Evolutionary conservation across 2,329 filamentous ascomycete species (phyloP).

Genomic region (Seiridium cupressi): DNA sequence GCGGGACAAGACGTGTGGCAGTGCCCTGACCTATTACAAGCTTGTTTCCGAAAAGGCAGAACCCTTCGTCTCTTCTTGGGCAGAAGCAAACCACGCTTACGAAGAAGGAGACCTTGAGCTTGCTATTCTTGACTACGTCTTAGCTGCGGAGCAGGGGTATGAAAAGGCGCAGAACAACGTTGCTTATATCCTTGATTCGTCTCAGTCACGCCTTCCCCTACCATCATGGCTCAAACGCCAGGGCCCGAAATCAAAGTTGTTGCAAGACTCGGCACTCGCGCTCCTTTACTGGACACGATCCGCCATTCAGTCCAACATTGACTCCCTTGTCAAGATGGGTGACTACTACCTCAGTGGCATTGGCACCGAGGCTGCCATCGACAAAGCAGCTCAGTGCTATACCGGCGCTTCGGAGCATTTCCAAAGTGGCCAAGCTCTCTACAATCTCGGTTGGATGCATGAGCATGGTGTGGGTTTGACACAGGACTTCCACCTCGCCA

Average conservation of each 20-base stretch:
- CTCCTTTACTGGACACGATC: constrained; percentile 95
- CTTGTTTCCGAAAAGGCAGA: constrained; percentile 73
- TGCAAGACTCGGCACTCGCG: constrained; percentile 61
- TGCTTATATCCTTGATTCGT: constrained; percentile 78
- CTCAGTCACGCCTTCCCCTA: constrained; percentile 59
- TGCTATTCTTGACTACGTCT: constrained; percentile 77
- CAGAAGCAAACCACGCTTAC: constrained; percentile 80
- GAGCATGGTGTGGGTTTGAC: constrained; percentile 91
- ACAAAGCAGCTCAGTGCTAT: constrained; percentile 92
- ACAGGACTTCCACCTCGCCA: constrained; percentile 96
- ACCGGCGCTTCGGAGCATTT: constrained; percentile 87
- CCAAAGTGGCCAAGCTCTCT: constrained; percentile 90
- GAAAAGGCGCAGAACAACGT: constrained; percentile 89
- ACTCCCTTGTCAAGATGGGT: constrained; percentile 95
- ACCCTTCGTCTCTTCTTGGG: constrained; percentile 72
- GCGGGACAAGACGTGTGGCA: constrained; percentile 72
- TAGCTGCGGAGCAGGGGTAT: constrained; percentile 90
- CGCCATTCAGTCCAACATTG: constrained; percentile 87
- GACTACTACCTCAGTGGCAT: constrained; percentile 91
- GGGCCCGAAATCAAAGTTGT: constrained; percentile 32
- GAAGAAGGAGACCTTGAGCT: constrained; percentile 75
- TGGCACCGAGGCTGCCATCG: constrained; percentile 67
- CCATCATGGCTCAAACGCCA: constrained; percentile 50
- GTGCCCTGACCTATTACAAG: constrained; percentile 82
- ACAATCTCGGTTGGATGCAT: constrained; percentile 99